These are phyloP conservation scores for Saxophila tyrrhenica DNA, from an alignment of 495 filamentous ascomycete genomes.

Conservation along the genomic window DNA sequence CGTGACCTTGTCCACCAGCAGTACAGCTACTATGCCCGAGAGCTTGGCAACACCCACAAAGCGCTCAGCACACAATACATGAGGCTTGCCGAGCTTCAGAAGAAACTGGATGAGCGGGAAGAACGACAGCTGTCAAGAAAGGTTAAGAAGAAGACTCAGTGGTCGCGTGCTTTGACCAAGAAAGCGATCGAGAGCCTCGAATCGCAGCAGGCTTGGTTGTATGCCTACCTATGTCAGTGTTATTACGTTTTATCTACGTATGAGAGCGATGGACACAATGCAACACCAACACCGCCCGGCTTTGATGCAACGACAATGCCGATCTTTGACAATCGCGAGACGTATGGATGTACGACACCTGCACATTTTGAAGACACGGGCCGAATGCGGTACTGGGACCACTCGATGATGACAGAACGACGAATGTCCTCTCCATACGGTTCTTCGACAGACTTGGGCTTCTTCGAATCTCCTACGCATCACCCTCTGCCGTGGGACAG, in stretches of 20 bases:
- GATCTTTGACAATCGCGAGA: neutral
- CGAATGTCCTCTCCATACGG: conserved; percentile 1
- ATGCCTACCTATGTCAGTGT: conserved; percentile 10
- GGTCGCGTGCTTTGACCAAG: neutral
- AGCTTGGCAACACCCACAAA: conserved; percentile 9
- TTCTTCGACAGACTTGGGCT: conserved; percentile 12
- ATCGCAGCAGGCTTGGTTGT: conserved; percentile 5
- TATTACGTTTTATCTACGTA: conserved; percentile 2
- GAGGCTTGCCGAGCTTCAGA: conserved; percentile 8
- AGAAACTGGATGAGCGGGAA: neutral
- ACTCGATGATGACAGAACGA: conserved; percentile 8
- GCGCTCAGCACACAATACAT: conserved; percentile 8
- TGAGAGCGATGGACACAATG: neutral
- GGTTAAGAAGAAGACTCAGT: conserved; percentile 13
- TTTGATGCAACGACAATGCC: neutral
- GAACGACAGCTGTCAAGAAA: neutral
- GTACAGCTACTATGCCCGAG: conserved; percentile 8
- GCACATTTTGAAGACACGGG: neutral
- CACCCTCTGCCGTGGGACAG: neutral
- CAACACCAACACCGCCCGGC: neutral
- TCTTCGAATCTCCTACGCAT: neutral
- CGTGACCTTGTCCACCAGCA: conserved; percentile 2
- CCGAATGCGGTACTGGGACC: conserved; percentile 12
- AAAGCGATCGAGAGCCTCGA: conserved; percentile 5
- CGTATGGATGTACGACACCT: neutral